Percentiles rank a stretch among this genome's conserved stretches.
Evolutionary conservation across 768 basidiomycete genomes (phyloP).

Genomic region (Astraeus odoratus): DNA sequence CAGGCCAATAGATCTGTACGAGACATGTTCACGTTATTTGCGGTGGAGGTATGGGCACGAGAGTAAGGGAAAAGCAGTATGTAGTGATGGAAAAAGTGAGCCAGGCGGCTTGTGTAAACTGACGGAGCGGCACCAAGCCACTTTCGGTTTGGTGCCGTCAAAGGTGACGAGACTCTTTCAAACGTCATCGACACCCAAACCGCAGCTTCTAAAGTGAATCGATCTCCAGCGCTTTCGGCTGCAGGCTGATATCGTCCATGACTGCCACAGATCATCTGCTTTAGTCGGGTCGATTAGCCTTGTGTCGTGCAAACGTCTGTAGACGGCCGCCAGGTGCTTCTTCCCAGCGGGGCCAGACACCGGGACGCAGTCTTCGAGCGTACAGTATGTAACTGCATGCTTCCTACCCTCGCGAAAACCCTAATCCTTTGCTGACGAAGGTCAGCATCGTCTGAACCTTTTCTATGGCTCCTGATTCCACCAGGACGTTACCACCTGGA

Average conservation of each 20-base stretch:
- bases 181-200: not conserved
- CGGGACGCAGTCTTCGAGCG: no score
- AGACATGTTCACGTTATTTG: constrained; percentile 53
- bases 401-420: not conserved
- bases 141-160: not conserved
- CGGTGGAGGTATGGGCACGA: constrained; percentile 7
- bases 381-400: not conserved
- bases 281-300: no score
- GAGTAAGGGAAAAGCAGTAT: constrained; percentile 4
- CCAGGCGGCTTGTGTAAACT: not conserved
- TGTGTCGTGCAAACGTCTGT: no score
- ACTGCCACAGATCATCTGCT: no score
- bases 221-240: no score
- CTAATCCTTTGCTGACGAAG: no score
- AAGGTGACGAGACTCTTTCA: not conserved
- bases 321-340: no score
- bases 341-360: no score
- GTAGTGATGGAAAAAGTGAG: constrained; percentile 9
- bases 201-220: constrained; percentile 6
- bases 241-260: no score
- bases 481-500: constrained; percentile 33
- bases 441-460: no score
- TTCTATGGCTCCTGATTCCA: constrained; percentile 13
- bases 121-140: constrained; percentile 6
- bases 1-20: constrained; percentile 85